These are phyloP conservation scores for Phytophthora brassicae DNA, from an alignment of 352 stramenopile species.

Conservation along the genomic window DNA sequence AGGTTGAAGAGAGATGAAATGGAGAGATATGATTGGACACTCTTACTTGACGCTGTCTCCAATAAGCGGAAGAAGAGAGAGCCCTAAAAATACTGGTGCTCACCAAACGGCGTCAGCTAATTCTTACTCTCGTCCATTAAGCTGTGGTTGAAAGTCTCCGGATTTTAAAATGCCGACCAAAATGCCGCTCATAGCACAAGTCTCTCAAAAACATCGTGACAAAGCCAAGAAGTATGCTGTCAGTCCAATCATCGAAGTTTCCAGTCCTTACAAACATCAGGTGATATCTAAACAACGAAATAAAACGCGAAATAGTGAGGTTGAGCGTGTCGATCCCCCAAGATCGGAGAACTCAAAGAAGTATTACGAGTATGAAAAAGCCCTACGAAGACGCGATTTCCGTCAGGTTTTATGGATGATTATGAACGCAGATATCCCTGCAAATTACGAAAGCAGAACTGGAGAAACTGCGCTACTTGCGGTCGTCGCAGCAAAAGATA, in stretches of 20 bases:
- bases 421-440: conserved; percentile 48
- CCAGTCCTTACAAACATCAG: conserved; percentile 10
- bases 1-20: too few relatives aligned
- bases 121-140: conserved; percentile 11
- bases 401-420: conserved; percentile 70
- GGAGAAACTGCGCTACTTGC: conserved; percentile 66
- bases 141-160: too few relatives aligned
- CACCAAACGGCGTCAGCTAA: conserved; percentile 16
- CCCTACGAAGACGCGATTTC: conserved; percentile 64
- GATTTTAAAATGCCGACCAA: conserved; percentile 21
- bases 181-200: conserved; percentile 5
- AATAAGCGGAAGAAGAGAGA: too few relatives aligned
- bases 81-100: conserved; percentile 38
- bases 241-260: neutral
- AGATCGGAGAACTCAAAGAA: conserved; percentile 16
- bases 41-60: too few relatives aligned
- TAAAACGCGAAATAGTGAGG: neutral
- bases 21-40: too few relatives aligned
- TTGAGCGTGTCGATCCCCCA: neutral
- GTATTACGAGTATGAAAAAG: conserved; percentile 45
- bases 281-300: neutral
- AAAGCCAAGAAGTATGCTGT: conserved; percentile 25
- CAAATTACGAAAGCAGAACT: conserved; percentile 50
- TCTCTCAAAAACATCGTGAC: conserved; percentile 20
- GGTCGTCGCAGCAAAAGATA: conserved; percentile 50